Evolutionary conservation across 208 protist genomes (phyloP), one percentile per base, ranked within the genome.

Genomic region (Leishmania amazonensis): DNA sequence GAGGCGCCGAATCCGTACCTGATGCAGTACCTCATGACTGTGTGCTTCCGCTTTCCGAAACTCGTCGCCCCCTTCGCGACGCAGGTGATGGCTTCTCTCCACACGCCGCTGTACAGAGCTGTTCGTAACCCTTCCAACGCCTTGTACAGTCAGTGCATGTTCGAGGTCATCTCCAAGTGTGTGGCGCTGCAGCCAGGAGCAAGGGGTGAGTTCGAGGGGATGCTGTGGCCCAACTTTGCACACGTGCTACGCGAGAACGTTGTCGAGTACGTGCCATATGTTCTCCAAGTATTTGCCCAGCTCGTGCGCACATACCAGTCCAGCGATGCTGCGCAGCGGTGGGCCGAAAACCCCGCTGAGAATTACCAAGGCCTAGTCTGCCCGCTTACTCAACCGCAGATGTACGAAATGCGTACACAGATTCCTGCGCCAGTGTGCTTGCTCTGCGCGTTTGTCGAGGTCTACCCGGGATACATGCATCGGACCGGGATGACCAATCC

Each of bases 121-220:
- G 85, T 85, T 45, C 95, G 94, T 74, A 99, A 99, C 82, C 97
- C 98, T 53, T 90, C 85, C 28, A 99, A 99, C 81, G 97, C 98
- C 15, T 74, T 93, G 47, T 99, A 98, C 89, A 99, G 98, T 81
- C 97, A 99, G 80, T 99, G 95, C 80, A 90, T 99, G 75, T 99
- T 99, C 75, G 99, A 99, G 81, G 89, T 95, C 21, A 84, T 99
- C 80, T 98, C 98, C 35, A 91, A 92, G 54, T 94, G 98, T 58
- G 94, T 99, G 57, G 94, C 93, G 49, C 68, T 92, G 21, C 80
- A 86, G 47, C 90, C 90, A 17, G 54, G 86, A 35, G 81, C 90
- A 58, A 82, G 88, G 7, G 40, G 79, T 8, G 87, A 78, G 45
- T 91, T 99, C 81, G 98, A 99, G 85, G 75, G 79, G 31, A 67